A percentile compares a stretch with the other conserved stretches of the same genome.
Evolutionary conservation across 768 basidiomycete genomes (phyloP).

Genomic region (Candolleomyces efflorescens): DNA sequence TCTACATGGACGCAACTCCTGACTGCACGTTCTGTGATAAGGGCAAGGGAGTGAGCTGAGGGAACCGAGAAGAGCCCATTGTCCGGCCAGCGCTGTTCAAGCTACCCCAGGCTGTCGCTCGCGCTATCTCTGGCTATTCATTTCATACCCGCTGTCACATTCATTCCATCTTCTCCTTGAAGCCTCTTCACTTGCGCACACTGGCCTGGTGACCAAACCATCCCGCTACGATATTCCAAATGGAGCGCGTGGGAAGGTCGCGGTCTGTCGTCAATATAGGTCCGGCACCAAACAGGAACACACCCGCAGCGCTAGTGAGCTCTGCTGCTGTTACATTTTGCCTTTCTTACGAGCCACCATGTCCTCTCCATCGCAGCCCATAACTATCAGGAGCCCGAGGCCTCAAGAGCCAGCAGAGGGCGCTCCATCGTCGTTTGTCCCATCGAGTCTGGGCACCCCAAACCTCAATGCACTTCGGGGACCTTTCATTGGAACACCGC

Average conservation of each 20-base stretch:
- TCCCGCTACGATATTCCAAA: neutral
- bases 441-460: conserved; percentile 50
- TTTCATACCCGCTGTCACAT: neutral
- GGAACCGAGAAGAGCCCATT: too few species aligned
- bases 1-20: too few species aligned
- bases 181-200: neutral
- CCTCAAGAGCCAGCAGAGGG: conserved; percentile 15
- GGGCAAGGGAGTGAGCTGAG: too few species aligned
- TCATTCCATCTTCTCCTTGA: neutral
- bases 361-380: conserved; percentile 54
- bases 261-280: neutral
- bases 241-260: conserved; percentile 3
- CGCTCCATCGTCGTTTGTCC: conserved; percentile 24
- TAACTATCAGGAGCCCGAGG: conserved; percentile 40
- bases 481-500: conserved; percentile 55
- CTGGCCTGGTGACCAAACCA: neutral
- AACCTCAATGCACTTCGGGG: conserved; percentile 62
- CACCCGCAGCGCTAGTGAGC: neutral
- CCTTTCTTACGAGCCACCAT: conserved; percentile 25
- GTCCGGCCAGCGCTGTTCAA: too few species aligned
- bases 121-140: neutral
- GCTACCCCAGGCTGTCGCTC: neutral
- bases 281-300: neutral
- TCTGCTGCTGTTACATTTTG: neutral
- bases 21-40: too few species aligned